Evolutionary conservation across 73 alveolate species (phyloP).

Genomic region (Paramecium biaurelia): DNA sequence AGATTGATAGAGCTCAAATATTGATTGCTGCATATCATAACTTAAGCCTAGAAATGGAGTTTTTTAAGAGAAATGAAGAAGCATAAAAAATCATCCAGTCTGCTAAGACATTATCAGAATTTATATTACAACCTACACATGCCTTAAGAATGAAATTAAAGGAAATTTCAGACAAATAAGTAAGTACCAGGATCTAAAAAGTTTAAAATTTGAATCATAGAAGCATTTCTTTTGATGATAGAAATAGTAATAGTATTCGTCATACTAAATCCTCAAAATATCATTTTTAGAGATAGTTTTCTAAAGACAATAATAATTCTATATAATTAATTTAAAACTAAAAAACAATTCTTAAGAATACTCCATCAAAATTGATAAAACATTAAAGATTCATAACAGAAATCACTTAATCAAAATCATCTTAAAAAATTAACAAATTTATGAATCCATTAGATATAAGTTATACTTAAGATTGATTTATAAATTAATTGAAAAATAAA

Average conservation of each 20-base stretch:
- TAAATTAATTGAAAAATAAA: neutral
- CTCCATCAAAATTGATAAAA: neutral
- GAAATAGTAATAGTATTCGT: neutral
- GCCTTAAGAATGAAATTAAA: neutral
- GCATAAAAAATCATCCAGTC: neutral
- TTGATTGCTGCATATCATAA: conserved; percentile 2
- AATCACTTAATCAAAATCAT: neutral
- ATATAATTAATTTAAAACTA: neutral
- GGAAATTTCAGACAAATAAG: neutral
- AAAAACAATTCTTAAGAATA: neutral
- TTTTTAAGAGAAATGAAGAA: neutral
- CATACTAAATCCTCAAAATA: neutral
- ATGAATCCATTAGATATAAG: neutral
- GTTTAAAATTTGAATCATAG: neutral
- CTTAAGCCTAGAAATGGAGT: neutral
- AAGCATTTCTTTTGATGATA: conserved; percentile 10
- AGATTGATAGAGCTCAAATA: neutral
- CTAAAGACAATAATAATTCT: neutral
- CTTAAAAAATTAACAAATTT: neutral
- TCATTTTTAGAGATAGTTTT: neutral
- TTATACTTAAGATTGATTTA: neutral
- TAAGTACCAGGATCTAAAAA: neutral
- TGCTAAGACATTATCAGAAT: neutral
- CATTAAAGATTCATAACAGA: neutral
- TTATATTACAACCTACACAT: neutral